Conservation (phyloP, 179 eudicot genomes). For the Drosera spatulata region DNA sequence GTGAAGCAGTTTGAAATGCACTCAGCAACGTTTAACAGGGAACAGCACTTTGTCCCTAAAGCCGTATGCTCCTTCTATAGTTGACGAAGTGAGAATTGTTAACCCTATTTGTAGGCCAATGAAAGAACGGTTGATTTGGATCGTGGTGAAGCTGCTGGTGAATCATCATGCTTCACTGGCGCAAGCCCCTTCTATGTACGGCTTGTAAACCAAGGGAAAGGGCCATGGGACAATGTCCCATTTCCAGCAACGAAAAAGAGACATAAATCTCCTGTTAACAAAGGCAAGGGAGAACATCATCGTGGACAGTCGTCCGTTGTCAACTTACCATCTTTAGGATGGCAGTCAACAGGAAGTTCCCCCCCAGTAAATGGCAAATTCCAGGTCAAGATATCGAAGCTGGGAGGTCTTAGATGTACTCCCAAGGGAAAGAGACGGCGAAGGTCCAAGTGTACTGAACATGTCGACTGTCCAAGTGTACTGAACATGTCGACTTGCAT, state of each 20-base stretch:
- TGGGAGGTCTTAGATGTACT: constrained; percentile 29
- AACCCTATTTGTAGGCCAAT: constrained; percentile 45
- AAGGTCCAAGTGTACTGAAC: constrained; percentile 31
- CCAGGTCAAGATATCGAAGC: constrained; percentile 29
- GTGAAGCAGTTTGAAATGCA: too few relatives aligned
- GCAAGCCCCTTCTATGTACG: constrained; percentile 51
- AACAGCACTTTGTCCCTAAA: not conserved
- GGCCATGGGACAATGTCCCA: constrained; percentile 19
- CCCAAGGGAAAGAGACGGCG: constrained; percentile 74
- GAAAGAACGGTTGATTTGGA: constrained; percentile 61
- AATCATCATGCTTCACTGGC: constrained; percentile 48
- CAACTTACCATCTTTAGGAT: constrained; percentile 21
- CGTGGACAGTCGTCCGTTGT: constrained; percentile 19
- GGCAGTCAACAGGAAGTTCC: constrained; percentile 19
- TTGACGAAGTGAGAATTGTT: not conserved
- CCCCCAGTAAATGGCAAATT: constrained; percentile 24
- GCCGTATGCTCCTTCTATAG: not conserved
- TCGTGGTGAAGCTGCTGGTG: constrained; percentile 19
- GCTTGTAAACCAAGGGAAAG: constrained; percentile 36
- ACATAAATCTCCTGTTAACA: constrained; percentile 39
- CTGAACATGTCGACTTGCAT: constrained; percentile 31
- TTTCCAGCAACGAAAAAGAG: constrained; percentile 50
- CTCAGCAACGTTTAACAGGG: too few relatives aligned
- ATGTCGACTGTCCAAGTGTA: constrained; percentile 28
- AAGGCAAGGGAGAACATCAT: constrained; percentile 9